Evolutionary conservation across 208 protist species (phyloP).

Genomic region (Phytomonas francai): DNA sequence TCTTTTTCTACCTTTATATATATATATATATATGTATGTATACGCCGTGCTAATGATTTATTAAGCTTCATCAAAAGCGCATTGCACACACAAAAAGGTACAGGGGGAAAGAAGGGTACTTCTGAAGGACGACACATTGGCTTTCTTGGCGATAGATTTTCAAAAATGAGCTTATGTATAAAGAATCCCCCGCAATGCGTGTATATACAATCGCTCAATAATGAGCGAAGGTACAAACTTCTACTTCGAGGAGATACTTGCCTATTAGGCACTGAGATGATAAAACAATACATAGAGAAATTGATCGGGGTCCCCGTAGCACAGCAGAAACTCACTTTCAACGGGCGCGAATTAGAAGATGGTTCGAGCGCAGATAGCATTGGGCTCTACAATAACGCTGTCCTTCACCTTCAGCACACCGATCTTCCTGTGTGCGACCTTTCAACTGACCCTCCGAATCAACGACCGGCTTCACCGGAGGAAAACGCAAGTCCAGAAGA

Average conservation of each 20-base stretch:
- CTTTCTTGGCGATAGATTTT: slow-evolving; percentile 7
- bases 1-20: not conserved
- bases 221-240: slow-evolving; percentile 79
- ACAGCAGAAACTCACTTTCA: slow-evolving; percentile 53
- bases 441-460: not conserved
- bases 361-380: slow-evolving; percentile 29
- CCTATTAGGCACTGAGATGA: slow-evolving; percentile 29
- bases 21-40: not conserved
- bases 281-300: slow-evolving; percentile 71
- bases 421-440: not conserved
- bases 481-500: not conserved
- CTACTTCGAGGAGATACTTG: slow-evolving; percentile 63
- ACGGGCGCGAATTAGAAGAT: slow-evolving; percentile 25
- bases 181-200: slow-evolving; percentile 11
- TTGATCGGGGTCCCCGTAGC: slow-evolving; percentile 27
- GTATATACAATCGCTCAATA: slow-evolving; percentile 63
- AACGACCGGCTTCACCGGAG: not conserved
- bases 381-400: slow-evolving; percentile 47
- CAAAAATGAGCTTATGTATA: slow-evolving; percentile 1
- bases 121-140: not conserved
- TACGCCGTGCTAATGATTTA: not conserved
- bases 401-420: slow-evolving; percentile 35
- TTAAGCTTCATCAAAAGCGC: not conserved
- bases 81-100: not conserved
- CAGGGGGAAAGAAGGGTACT: not conserved